Evolutionary conservation across 2,329 filamentous ascomycete genomes (phyloP).

Genomic region (Dothideomycetes sp.): DNA sequence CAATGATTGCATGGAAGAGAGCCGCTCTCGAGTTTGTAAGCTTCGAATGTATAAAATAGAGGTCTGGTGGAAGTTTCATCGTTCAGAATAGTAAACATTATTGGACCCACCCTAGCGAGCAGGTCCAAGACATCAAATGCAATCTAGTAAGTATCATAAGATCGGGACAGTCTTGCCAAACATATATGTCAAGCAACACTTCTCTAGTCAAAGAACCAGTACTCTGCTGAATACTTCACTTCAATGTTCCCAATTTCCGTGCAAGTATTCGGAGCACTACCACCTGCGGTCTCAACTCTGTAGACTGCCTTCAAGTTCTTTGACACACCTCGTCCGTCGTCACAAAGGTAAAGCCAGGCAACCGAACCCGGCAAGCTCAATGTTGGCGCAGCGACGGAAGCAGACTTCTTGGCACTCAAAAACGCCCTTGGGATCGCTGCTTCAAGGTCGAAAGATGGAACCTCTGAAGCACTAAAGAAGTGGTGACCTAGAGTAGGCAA

Average conservation of each 20-base stretch:
- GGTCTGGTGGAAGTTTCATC: too few relatives aligned
- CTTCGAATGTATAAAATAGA: too few relatives aligned
- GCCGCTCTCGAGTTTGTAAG: too few relatives aligned
- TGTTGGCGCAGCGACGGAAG: conserved; percentile 40
- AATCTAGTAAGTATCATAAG: too few relatives aligned
- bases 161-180: too few relatives aligned
- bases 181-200: neutral
- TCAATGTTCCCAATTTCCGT: conserved; percentile 20
- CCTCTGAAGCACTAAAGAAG: conserved; percentile 47
- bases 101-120: too few relatives aligned
- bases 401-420: conserved; percentile 39
- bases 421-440: conserved; percentile 28
- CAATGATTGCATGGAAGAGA: too few relatives aligned
- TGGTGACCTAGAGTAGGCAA: conserved; percentile 45
- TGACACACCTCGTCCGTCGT: conserved; percentile 24
- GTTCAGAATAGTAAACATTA: too few relatives aligned
- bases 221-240: conserved; percentile 35
- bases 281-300: conserved; percentile 37
- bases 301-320: conserved; percentile 34
- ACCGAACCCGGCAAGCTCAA: conserved; percentile 25
- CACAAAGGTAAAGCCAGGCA: conserved; percentile 35
- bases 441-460: conserved; percentile 50
- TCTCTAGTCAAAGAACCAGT: conserved; percentile 33
- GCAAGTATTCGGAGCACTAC: conserved; percentile 29
- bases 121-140: too few relatives aligned